Evolutionary conservation across 331 rosid species (phyloP).

Genomic region (Arachis monticola): DNA sequence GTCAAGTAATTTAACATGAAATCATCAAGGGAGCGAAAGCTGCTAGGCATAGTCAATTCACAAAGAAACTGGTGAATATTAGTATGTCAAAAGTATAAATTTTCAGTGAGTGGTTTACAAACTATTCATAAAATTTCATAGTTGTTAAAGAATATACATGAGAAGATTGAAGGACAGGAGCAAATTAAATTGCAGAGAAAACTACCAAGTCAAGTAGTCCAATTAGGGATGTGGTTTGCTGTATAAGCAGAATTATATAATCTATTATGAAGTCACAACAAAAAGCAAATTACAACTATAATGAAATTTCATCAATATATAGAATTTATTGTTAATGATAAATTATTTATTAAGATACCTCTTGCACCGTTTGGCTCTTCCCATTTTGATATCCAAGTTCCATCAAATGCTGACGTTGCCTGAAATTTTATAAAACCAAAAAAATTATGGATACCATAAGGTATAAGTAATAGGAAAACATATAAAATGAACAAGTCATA

Average conservation of each 20-base stretch:
- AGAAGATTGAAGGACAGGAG: constrained; percentile 5
- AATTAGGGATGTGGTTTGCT: constrained; percentile 16
- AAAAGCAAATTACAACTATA: constrained; percentile 14
- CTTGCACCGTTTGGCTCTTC: constrained; percentile 94
- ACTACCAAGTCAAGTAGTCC: background rate
- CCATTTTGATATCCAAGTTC: constrained; percentile 77
- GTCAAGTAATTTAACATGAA: constrained; percentile 23
- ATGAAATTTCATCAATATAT: constrained; percentile 19
- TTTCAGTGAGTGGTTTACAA: constrained; percentile 5
- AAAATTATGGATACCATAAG: constrained; percentile 35
- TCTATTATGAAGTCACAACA: constrained; percentile 4
- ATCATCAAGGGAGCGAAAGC: constrained; percentile 2
- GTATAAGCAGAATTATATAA: constrained; percentile 9
- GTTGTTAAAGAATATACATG: background rate
- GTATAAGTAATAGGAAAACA: constrained; percentile 34
- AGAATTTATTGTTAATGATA: background rate
- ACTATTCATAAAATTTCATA: constrained; percentile 15
- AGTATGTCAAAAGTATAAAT: constrained; percentile 18
- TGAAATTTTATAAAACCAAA: constrained; percentile 49
- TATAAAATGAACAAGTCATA: constrained; percentile 36
- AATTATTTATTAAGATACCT: constrained; percentile 55
- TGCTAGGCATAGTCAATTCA: constrained; percentile 9
- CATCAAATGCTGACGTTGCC: constrained; percentile 94
- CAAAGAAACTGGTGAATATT: background rate
- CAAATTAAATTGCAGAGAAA: constrained; percentile 11